Conservation (phyloP, 805 yeast species). For the Metschnikowia baotianmanensis region DNA sequence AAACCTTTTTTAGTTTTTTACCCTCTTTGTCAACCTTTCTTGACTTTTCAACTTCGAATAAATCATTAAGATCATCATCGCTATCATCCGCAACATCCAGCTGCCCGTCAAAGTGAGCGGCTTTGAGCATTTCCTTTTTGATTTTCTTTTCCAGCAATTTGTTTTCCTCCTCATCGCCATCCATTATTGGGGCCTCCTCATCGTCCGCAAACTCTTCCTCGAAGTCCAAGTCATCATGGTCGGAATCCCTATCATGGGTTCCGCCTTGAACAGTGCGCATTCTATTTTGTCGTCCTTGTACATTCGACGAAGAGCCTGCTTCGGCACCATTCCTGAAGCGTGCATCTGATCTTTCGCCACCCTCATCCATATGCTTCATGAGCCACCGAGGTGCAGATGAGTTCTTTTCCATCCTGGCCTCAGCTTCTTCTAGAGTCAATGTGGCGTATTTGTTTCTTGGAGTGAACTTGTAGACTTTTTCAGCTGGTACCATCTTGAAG, state of each 20-base stretch:
- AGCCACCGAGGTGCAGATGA: constrained; percentile 87
- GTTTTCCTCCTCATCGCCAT: constrained; percentile 93
- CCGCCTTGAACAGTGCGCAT: constrained; percentile 46
- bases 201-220: constrained; percentile 98
- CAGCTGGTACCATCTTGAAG: constrained; percentile 92
- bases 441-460: constrained; percentile 93
- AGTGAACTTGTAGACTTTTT: constrained; percentile 89
- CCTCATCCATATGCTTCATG: constrained; percentile 80
- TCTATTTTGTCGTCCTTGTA: constrained; percentile 13
- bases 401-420: constrained; percentile 84
- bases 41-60: constrained; percentile 56
- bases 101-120: constrained; percentile 69
- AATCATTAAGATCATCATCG: constrained; percentile 60
- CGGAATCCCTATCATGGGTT: constrained; percentile 59
- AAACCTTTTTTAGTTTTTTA: constrained; percentile 74
- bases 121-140: constrained; percentile 80
- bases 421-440: constrained; percentile 93
- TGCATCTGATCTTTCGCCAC: constrained; percentile 48
- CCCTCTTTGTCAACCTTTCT: constrained; percentile 90
- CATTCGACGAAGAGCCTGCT: constrained; percentile 4
- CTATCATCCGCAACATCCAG: constrained; percentile 57
- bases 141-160: constrained; percentile 82
- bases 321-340: constrained; percentile 36
- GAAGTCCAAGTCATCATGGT: constrained; percentile 87
- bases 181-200: constrained; percentile 97